Conservation (phyloP, 2,329 filamentous ascomycete genomes). For the Allantophomopsis lycopodina region DNA sequence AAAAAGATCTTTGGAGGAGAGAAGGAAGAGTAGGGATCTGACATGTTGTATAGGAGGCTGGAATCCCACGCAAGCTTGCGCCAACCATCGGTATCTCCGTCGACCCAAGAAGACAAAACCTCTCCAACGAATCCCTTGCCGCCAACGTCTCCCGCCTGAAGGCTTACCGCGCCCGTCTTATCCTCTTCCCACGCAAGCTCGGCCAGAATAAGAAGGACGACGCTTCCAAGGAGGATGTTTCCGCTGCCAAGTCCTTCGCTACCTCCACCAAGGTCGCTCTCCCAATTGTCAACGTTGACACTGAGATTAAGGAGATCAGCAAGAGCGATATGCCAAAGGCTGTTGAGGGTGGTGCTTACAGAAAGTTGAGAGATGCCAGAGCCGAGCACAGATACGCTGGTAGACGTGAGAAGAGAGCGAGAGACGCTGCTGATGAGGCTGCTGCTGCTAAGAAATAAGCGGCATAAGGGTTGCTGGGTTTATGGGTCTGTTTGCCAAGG, state of each 20-base stretch:
- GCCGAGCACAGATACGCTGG: constrained; percentile 71
- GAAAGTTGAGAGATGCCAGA: constrained; percentile 71
- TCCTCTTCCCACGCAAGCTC: constrained; percentile 92
- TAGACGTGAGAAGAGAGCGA: constrained; percentile 83
- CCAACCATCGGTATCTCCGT: constrained; percentile 95
- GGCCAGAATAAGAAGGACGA: constrained; percentile 92
- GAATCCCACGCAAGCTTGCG: constrained; percentile 87
- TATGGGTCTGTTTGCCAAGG: constrained; percentile 4
- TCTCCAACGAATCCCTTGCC: constrained; percentile 87
- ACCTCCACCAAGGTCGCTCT: constrained; percentile 43
- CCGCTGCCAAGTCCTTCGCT: constrained; percentile 46
- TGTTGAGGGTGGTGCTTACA: constrained; percentile 74
- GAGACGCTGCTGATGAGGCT: constrained; percentile 76
- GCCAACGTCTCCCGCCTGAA: constrained; percentile 95
- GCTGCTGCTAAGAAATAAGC: constrained; percentile 69
- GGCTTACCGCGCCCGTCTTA: constrained; percentile 91
- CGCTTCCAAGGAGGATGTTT: constrained; percentile 68
- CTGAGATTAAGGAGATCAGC: constrained; percentile 60
- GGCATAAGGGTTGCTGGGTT: constrained; percentile 5
- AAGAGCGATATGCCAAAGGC: constrained; percentile 68
- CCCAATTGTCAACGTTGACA: constrained; percentile 57
- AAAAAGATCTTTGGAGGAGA: neutral
- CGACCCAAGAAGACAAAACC: constrained; percentile 93
- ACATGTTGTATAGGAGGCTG: constrained; percentile 57
- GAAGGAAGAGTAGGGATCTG: constrained; percentile 4